A percentile compares a stretch with the other conserved stretches of the same genome.
Evolutionary conservation across 495 filamentous ascomycete genomes (phyloP).

Genomic region (Penicillium paxilli): DNA sequence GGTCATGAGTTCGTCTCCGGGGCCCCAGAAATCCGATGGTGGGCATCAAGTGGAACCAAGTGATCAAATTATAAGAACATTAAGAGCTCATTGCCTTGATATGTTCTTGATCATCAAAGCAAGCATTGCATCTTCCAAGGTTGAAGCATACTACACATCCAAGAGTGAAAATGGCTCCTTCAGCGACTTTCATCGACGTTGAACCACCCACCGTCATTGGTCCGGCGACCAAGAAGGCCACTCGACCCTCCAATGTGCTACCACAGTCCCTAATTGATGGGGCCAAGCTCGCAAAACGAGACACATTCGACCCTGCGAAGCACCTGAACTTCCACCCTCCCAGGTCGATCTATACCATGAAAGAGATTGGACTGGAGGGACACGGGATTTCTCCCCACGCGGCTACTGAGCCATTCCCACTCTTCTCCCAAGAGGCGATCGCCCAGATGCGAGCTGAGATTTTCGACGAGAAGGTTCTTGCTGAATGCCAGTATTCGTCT

Average conservation of each 20-base stretch:
- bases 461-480: slow-evolving; percentile 56
- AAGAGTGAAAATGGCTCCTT: slow-evolving; percentile 1
- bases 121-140: too few relatives aligned
- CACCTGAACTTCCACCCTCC: slow-evolving; percentile 16
- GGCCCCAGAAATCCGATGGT: too few relatives aligned
- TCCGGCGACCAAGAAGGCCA: slow-evolving; percentile 14
- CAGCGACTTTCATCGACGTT: background rate
- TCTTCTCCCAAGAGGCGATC: slow-evolving; percentile 66
- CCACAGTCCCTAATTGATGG: slow-evolving; percentile 13
- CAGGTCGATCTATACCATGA: slow-evolving; percentile 44
- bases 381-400: slow-evolving; percentile 63
- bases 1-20: too few relatives aligned
- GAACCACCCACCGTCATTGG: slow-evolving; percentile 3
- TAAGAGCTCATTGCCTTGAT: too few relatives aligned
- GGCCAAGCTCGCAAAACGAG: background rate
- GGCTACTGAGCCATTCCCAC: slow-evolving; percentile 67
- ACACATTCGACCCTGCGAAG: slow-evolving; percentile 9
- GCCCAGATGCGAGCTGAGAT: slow-evolving; percentile 64
- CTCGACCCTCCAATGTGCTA: slow-evolving; percentile 4
- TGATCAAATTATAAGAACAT: background rate
- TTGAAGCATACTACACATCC: too few relatives aligned
- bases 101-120: too few relatives aligned
- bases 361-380: slow-evolving; percentile 53
- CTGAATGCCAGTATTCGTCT: slow-evolving; percentile 60
- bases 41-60: too few relatives aligned